Conservation (phyloP, 129 eudicot species). For the Arctium minus region DNA sequence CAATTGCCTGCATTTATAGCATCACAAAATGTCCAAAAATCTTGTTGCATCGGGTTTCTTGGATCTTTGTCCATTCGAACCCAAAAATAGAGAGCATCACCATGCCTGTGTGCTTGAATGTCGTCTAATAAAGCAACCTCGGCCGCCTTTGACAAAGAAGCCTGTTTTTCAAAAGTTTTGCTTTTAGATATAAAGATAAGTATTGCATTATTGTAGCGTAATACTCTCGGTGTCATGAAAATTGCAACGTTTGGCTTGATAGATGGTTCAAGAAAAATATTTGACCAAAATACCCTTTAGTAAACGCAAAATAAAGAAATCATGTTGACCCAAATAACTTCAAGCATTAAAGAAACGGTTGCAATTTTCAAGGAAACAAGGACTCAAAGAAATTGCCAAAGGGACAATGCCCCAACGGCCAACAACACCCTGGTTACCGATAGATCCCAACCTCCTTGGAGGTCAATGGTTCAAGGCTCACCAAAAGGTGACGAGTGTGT, state of each 20-base stretch:
- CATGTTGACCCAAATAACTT: background rate
- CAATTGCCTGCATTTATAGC: conserved; percentile 96
- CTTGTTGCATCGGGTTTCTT: conserved; percentile 66
- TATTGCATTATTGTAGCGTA: background rate
- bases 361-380: background rate
- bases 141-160: conserved; percentile 68
- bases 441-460: too few species aligned
- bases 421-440: too few species aligned
- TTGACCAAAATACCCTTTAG: conserved; percentile 16
- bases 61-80: conserved; percentile 81
- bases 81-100: conserved; percentile 90
- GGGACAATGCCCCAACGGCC: too few species aligned
- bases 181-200: conserved; percentile 12
- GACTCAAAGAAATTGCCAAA: background rate
- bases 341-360: background rate
- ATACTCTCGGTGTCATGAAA: background rate
- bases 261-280: background rate
- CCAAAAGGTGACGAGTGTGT: background rate
- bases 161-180: conserved; percentile 37
- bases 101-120: conserved; percentile 73
- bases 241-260: background rate
- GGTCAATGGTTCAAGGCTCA: background rate
- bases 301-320: background rate
- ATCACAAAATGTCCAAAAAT: conserved; percentile 99
- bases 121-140: conserved; percentile 64